These are phyloP conservation scores for cucumber (Cucumis sativus) DNA, from an alignment of 306 rosid species.

Conservation along the genomic window DNA sequence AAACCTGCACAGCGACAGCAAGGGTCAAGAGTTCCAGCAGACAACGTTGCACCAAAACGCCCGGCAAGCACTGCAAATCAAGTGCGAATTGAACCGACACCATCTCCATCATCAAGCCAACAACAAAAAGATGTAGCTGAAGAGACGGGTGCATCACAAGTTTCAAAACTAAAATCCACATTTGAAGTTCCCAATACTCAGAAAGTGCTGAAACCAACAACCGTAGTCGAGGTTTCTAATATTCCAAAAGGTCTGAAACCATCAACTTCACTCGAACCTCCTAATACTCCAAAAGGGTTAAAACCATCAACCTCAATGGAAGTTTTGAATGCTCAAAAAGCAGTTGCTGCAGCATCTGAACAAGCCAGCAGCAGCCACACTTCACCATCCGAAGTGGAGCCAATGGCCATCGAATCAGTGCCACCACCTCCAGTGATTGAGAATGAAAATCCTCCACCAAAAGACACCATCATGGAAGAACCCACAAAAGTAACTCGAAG, in stretches of 20 bases:
- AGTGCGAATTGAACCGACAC: conserved; percentile 24
- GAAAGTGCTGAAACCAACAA: conserved; percentile 12
- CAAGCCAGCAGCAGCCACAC: conserved; percentile 14
- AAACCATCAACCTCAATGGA: conserved; percentile 19
- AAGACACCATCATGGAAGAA: conserved; percentile 36
- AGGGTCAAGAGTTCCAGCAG: conserved; percentile 19
- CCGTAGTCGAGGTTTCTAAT: conserved; percentile 15
- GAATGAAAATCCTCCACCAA: conserved; percentile 27
- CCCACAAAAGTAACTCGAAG: conserved; percentile 19
- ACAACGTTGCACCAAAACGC: conserved; percentile 21
- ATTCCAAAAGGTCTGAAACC: conserved; percentile 16
- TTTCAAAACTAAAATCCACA: conserved; percentile 21
- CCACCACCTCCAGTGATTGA: conserved; percentile 25
- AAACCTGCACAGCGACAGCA: conserved; percentile 33
- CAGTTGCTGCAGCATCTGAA: conserved; percentile 19
- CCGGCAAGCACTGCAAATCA: conserved; percentile 22
- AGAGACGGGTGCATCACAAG: conserved; percentile 34
- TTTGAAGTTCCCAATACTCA: conserved; percentile 11
- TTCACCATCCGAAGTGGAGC: conserved; percentile 19
- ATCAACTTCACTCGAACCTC: conserved; percentile 12
- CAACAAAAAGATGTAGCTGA: conserved; percentile 32
- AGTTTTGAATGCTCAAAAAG: conserved; percentile 18
- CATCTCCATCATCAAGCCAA: conserved; percentile 48
- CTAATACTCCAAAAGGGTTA: conserved; percentile 19
- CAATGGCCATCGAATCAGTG: conserved; percentile 28